phyloP scores from a whole-genome alignment of 805 yeast species.

The Wickerhamiella spandovensis region DNA sequence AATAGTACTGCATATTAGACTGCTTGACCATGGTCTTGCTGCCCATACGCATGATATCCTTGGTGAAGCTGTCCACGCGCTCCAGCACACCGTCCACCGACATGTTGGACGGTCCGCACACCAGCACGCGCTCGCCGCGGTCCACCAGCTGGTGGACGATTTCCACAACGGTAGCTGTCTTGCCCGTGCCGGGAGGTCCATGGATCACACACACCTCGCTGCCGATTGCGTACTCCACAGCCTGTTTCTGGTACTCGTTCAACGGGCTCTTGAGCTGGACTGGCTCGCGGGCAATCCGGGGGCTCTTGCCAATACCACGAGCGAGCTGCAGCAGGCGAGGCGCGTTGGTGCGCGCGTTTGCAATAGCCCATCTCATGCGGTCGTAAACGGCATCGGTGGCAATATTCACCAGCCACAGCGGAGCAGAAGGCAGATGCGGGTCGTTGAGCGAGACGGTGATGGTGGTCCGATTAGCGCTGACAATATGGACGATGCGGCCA shows the following conservation, averaged over 20 bases:
- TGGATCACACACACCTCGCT: slow-evolving; percentile 45
- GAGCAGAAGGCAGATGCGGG: slow-evolving; percentile 32
- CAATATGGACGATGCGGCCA: no score
- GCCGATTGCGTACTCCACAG: slow-evolving; percentile 50
- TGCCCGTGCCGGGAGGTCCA: slow-evolving; percentile 84
- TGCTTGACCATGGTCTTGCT: slow-evolving; percentile 80
- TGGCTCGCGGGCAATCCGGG: not conserved
- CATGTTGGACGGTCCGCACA: slow-evolving; percentile 90
- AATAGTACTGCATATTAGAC: slow-evolving; percentile 50
- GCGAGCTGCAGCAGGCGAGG: slow-evolving; percentile 1
- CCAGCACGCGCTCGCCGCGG: slow-evolving; percentile 46
- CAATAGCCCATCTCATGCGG: slow-evolving; percentile 62
- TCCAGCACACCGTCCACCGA: slow-evolving; percentile 90
- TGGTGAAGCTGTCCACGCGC: slow-evolving; percentile 37
- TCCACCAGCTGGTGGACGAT: slow-evolving; percentile 56
- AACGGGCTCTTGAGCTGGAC: slow-evolving; percentile 25
- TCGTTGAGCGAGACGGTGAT: slow-evolving; percentile 11
- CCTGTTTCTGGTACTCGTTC: slow-evolving; percentile 59
- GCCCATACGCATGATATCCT: slow-evolving; percentile 61
- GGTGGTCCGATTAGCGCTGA: no score
- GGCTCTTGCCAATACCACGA: not conserved
- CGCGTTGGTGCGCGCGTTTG: slow-evolving; percentile 32
- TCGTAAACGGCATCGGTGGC: slow-evolving; percentile 28
- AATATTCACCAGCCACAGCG: slow-evolving; percentile 56
- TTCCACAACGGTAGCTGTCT: slow-evolving; percentile 78